Evolutionary conservation across 2,329 filamentous ascomycete genomes (phyloP).

Genomic region (Calonectria hawksworthii): DNA sequence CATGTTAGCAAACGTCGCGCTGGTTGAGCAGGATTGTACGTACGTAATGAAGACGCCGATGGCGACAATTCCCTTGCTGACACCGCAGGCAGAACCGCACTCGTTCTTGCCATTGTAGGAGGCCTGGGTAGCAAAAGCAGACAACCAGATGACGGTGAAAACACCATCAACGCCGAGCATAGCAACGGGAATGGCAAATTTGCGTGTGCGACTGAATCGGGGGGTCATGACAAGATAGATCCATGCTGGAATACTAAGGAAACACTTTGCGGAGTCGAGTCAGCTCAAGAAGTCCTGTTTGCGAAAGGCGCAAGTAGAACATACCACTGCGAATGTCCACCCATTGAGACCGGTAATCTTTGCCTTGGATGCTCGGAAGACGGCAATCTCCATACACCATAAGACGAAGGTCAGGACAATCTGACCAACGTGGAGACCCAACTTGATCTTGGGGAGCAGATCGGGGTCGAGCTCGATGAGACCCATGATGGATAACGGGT

Average conservation of each 20-base stretch:
- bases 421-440: slow-evolving; percentile 70
- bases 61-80: slow-evolving; percentile 74
- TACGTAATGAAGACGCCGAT: slow-evolving; percentile 75
- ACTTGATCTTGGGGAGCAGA: slow-evolving; percentile 68
- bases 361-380: slow-evolving; percentile 65
- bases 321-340: slow-evolving; percentile 75
- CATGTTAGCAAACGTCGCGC: slow-evolving; percentile 19
- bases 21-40: slow-evolving; percentile 43
- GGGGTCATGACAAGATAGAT: slow-evolving; percentile 76
- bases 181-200: slow-evolving; percentile 72
- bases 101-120: slow-evolving; percentile 70
- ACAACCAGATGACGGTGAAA: slow-evolving; percentile 74
- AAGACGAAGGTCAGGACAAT: slow-evolving; percentile 67
- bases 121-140: slow-evolving; percentile 76
- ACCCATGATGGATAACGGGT: slow-evolving; percentile 52
- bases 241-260: slow-evolving; percentile 74
- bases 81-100: slow-evolving; percentile 69
- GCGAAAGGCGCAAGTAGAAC: slow-evolving; percentile 41
- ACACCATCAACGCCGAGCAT: slow-evolving; percentile 72
- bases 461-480: slow-evolving; percentile 68
- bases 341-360: slow-evolving; percentile 70
- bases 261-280: slow-evolving; percentile 64
- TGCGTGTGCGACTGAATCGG: slow-evolving; percentile 72
- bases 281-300: slow-evolving; percentile 14
- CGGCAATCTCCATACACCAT: slow-evolving; percentile 72